These are phyloP conservation scores for Neurospora hispaniola DNA, from an alignment of 495 filamentous ascomycete genomes.

Conservation along the genomic window DNA sequence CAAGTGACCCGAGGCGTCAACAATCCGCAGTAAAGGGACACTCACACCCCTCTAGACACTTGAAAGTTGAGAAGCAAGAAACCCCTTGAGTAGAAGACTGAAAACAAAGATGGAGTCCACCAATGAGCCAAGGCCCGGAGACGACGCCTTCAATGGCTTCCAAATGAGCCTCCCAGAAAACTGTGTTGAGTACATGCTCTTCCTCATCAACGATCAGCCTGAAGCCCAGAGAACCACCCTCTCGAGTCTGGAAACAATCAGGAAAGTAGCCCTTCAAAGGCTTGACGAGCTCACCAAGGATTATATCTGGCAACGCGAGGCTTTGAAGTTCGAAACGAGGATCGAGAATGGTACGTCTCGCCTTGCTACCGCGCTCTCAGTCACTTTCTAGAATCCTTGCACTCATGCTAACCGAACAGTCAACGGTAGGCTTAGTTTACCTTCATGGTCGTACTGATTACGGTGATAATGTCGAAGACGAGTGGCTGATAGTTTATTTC, in stretches of 20 bases:
- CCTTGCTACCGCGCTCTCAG: not conserved
- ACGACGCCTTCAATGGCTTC: conserved; percentile 49
- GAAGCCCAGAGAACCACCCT: conserved; percentile 36
- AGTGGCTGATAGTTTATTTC: conserved; percentile 91
- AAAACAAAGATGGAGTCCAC: conserved; percentile 12
- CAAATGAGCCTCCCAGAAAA: conserved; percentile 75
- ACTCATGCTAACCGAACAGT: not conserved
- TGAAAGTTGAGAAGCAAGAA: not conserved
- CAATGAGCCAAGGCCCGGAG: conserved; percentile 17
- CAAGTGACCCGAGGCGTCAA: not conserved
- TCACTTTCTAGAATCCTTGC: not conserved
- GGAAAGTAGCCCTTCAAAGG: conserved; percentile 53
- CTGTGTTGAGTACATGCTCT: conserved; percentile 76
- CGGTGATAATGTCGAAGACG: conserved; percentile 90
- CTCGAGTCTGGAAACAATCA: conserved; percentile 55
- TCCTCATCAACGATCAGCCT: conserved; percentile 49
- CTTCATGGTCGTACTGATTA: conserved; percentile 70
- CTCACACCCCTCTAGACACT: not conserved
- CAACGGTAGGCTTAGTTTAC: conserved; percentile 29
- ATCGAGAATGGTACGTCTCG: conserved; percentile 46
- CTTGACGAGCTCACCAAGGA: conserved; percentile 54
- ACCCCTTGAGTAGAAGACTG: not conserved
- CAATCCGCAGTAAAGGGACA: not conserved
- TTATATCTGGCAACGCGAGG: conserved; percentile 93
- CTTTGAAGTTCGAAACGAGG: conserved; percentile 48